These are phyloP conservation scores for Lachnellula willkommii DNA, from an alignment of 2,329 filamentous ascomycete species.

Conservation along the genomic window DNA sequence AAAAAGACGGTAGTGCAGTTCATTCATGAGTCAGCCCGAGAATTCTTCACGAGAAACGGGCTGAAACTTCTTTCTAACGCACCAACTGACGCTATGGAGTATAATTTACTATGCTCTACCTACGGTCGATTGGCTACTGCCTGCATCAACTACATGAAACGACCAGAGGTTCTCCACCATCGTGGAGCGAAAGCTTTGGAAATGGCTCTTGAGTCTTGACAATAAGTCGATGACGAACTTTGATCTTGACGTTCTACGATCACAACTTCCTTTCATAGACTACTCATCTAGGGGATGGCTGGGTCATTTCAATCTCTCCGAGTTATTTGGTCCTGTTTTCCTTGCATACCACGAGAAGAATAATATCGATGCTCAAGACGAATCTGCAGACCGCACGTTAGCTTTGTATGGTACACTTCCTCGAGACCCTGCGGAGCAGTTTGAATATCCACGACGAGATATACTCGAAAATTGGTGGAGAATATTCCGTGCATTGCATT, in stretches of 20 bases:
- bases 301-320: neutral
- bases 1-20: slow-evolving; percentile 33
- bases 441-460: neutral
- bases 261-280: neutral
- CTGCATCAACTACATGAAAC: slow-evolving; percentile 14
- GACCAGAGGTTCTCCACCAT: neutral
- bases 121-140: slow-evolving; percentile 8
- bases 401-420: too few relatives aligned
- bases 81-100: neutral
- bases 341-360: too few relatives aligned
- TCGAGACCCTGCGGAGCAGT: neutral
- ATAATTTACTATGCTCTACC: slow-evolving; percentile 5
- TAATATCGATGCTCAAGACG: too few relatives aligned
- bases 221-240: too few relatives aligned
- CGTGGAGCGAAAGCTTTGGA: too few relatives aligned
- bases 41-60: slow-evolving; percentile 34
- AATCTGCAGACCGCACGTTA: too few relatives aligned
- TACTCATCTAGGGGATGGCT: neutral
- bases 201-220: too few relatives aligned
- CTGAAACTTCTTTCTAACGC: neutral
- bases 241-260: too few relatives aligned
- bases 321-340: neutral
- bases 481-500: neutral
- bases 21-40: slow-evolving; percentile 34
- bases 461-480: neutral